Percentiles rank a stretch among this genome's conserved stretches.
phyloP scores from a whole-genome alignment of 1,284 basidiomycete species.

The Mycena sp. region DNA sequence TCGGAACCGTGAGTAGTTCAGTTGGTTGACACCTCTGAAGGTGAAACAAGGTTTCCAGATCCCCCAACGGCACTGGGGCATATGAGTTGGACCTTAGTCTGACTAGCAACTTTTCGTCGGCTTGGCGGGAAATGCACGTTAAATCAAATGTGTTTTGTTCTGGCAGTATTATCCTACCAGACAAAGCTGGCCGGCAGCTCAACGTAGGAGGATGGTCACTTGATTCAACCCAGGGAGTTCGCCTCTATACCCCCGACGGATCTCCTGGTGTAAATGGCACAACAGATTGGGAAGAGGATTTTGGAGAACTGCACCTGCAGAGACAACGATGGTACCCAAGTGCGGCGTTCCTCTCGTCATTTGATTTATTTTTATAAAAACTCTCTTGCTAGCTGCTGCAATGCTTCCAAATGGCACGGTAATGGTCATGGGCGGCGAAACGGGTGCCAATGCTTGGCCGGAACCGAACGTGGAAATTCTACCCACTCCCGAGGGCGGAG shows the following conservation, averaged over 20 bases:
- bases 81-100: conserved; percentile 78
- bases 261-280: conserved; percentile 66
- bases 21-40: background rate
- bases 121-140: conserved; percentile 79
- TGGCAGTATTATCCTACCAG: conserved; percentile 73
- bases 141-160: conserved; percentile 82
- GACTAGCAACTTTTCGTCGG: conserved; percentile 57
- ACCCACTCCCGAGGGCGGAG: conserved; percentile 50
- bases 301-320: conserved; percentile 54
- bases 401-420: conserved; percentile 76
- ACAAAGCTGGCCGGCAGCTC: conserved; percentile 72
- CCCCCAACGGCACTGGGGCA: conserved; percentile 74
- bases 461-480: conserved; percentile 61
- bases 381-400: conserved; percentile 14
- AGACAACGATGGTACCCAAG: conserved; percentile 79
- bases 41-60: conserved; percentile 42
- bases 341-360: conserved; percentile 44
- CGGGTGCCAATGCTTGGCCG: conserved; percentile 55
- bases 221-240: conserved; percentile 71
- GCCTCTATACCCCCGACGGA: conserved; percentile 71
- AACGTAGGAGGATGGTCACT: conserved; percentile 72
- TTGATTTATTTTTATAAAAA: background rate
- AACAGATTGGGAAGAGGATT: conserved; percentile 75
- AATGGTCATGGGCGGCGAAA: conserved; percentile 30
- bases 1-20: too few relatives aligned